phyloP scores from a whole-genome alignment of 2,329 filamentous ascomycete species.

The Coniochaeta sp. region DNA sequence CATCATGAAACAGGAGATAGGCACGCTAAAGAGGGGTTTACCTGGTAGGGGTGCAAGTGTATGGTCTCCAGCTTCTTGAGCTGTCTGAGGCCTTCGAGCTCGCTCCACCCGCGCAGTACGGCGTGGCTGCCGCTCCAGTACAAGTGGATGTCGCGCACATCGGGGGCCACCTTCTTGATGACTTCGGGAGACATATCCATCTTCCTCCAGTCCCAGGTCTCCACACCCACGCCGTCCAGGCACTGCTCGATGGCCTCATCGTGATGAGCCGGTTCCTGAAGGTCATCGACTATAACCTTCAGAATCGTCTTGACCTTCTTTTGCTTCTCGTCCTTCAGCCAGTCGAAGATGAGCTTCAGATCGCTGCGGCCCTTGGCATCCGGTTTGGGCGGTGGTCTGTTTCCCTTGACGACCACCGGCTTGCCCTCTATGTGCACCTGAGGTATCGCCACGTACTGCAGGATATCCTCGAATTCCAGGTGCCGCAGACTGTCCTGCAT shows the following conservation, averaged over 20 bases:
- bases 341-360: constrained; percentile 3
- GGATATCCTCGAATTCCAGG: constrained; percentile 7
- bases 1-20: not conserved
- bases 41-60: constrained; percentile 15
- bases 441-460: constrained; percentile 9
- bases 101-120: constrained; percentile 22
- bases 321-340: not conserved
- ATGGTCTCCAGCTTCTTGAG: constrained; percentile 16
- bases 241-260: constrained; percentile 12
- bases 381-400: not conserved
- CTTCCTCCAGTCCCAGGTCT: constrained; percentile 13
- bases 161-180: constrained; percentile 9
- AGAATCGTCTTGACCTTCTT: constrained; percentile 7
- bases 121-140: constrained; percentile 25
- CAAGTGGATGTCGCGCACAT: constrained; percentile 16
- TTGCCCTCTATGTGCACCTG: constrained; percentile 4
- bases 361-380: constrained; percentile 4
- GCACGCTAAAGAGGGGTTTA: not conserved
- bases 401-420: not conserved
- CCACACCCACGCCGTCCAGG: constrained; percentile 7
- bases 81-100: constrained; percentile 14
- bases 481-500: constrained; percentile 2
- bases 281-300: constrained; percentile 12
- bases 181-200: constrained; percentile 10
- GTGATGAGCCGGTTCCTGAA: constrained; percentile 7